Base-by-base conservation (phyloP, 345 rosid species). In the Reutealis trisperma region DNA sequence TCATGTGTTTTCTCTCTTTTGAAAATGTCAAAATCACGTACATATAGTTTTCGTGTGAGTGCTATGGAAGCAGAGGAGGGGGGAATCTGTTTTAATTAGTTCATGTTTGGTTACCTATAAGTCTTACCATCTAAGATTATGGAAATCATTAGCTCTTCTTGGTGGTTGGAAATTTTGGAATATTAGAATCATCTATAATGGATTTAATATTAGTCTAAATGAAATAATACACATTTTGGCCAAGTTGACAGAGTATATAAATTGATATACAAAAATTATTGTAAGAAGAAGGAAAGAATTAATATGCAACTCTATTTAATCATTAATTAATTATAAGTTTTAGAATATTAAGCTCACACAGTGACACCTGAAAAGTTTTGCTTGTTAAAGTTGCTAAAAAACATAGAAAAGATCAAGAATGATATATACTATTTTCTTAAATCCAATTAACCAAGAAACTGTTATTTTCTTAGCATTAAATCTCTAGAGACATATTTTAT, bases 151-250 rank as follows among this genome's bases (percentile, higher is more conserved):
- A 72, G 55, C 71, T 67, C 6, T 37, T 44, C 57, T 73, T 2
- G 77, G 83, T 71, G 81, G 86, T 74, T 77, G 81, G 71, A 55
- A 63, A 74, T 42, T 22, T 32, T 21, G 8, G 2, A 71, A 13
- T 63, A 66, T 52, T 73, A 15, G 8, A 64, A 30, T 63, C 18
- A 32, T 51, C 61, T 37, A 37, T 37, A 37, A 2, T 34, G 41
- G 3, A 34, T 34, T 34, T 37, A 37, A 37, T 25, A 57, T 44
- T 24, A 42, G 14, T 67, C 19, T 44, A 13, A 24, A 25, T 67
- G 8, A 58, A 45, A n/a, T 42, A 24, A 11, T 16, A 14, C 1
- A 0, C 45, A 16, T 13, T 44, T 57, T 62, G 62, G 47, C 30
- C 45, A 49, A 41, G 55, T 75, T 54, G 34, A 44, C 57, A 19